Evolutionary conservation across 1,284 basidiomycete species (phyloP).

Genomic region (Neonothopanus nambi): DNA sequence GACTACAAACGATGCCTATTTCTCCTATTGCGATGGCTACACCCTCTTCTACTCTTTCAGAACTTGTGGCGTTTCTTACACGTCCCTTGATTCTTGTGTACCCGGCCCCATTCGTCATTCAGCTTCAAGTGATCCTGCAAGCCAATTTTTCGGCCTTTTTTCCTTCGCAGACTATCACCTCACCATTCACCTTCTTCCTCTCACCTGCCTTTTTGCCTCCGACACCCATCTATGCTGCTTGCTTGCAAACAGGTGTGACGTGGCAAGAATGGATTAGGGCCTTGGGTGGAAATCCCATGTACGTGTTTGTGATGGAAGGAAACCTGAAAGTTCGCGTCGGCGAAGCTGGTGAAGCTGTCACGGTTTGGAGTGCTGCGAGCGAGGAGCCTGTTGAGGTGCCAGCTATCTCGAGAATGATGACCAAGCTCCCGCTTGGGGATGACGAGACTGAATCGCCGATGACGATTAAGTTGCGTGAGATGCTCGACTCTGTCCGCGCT

Average conservation of each 20-base stretch:
- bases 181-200: slow-evolving; percentile 13
- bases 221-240: slow-evolving; percentile 13
- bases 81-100: slow-evolving; percentile 12
- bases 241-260: slow-evolving; percentile 9
- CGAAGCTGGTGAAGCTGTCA: slow-evolving; percentile 1
- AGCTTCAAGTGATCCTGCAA: slow-evolving; percentile 10
- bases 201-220: slow-evolving; percentile 5
- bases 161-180: not conserved
- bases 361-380: slow-evolving; percentile 1
- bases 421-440: not conserved
- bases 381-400: not conserved
- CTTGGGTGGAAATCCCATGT: slow-evolving; percentile 5
- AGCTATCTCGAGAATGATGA: not conserved
- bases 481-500: slow-evolving; percentile 11
- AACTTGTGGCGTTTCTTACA: slow-evolving; percentile 15
- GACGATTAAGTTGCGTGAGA: slow-evolving; percentile 7
- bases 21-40: not conserved
- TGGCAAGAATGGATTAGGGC: slow-evolving; percentile 14
- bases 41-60: slow-evolving; percentile 8
- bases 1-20: not conserved
- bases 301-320: slow-evolving; percentile 13
- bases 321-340: slow-evolving; percentile 8
- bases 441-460: not conserved
- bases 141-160: slow-evolving; percentile 3
- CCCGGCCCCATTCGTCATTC: slow-evolving; percentile 1